These are phyloP conservation scores for Boletellus sp. DNA, from an alignment of 1,284 basidiomycete species.

Conservation along the genomic window DNA sequence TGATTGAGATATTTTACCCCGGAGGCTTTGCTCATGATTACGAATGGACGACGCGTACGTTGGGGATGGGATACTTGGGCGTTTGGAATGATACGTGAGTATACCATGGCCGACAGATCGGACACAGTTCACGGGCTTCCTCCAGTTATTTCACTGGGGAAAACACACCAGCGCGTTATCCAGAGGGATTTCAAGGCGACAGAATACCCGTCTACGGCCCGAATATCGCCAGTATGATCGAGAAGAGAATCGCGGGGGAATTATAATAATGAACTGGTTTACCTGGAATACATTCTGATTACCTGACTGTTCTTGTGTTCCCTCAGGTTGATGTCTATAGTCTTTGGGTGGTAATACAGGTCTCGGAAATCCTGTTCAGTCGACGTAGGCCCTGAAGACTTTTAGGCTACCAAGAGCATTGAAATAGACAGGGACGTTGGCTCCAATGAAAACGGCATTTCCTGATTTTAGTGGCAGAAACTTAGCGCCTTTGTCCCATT, in stretches of 20 bases:
- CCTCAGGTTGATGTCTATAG: neutral
- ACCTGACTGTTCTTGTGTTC: neutral
- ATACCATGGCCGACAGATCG: neutral
- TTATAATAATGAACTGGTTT: slow-evolving; percentile 5
- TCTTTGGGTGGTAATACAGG: neutral
- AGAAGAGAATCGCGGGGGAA: slow-evolving; percentile 49
- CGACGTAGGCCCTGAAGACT: slow-evolving; percentile 68
- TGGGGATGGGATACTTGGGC: slow-evolving; percentile 74
- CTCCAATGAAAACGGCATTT: slow-evolving; percentile 84
- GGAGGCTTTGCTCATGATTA: slow-evolving; percentile 80
- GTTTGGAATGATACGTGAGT: slow-evolving; percentile 75
- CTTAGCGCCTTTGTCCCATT: slow-evolving; percentile 40
- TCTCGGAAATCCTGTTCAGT: slow-evolving; percentile 8
- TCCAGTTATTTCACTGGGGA: slow-evolving; percentile 47
- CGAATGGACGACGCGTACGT: slow-evolving; percentile 66
- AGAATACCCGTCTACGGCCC: slow-evolving; percentile 66
- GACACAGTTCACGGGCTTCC: neutral
- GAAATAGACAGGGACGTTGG: slow-evolving; percentile 52
- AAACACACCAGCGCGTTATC: slow-evolving; percentile 60
- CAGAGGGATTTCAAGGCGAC: slow-evolving; percentile 72
- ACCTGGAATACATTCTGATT: no score
- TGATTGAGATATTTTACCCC: slow-evolving; percentile 81
- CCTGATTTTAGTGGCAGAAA: slow-evolving; percentile 58
- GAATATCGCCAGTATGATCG: slow-evolving; percentile 52
- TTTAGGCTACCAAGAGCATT: slow-evolving; percentile 35